phyloP scores from a whole-genome alignment of 2,329 filamentous ascomycete species.

The Talaromyces marneffei region DNA sequence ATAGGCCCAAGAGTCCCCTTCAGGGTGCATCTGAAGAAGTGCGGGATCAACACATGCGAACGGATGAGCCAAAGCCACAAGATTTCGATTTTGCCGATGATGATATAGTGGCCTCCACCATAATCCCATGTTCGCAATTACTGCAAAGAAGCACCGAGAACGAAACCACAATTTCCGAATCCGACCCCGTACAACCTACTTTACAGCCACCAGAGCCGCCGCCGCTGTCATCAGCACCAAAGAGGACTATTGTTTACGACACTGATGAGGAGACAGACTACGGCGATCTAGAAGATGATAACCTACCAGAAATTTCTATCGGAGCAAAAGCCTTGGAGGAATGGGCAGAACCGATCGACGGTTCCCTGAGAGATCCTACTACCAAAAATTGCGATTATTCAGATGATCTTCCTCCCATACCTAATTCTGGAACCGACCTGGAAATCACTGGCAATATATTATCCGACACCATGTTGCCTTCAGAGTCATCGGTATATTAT shows the following conservation, averaged over 20 bases:
- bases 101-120: neutral
- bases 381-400: slow-evolving; percentile 22
- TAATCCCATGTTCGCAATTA: neutral
- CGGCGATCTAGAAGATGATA: slow-evolving; percentile 24
- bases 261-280: slow-evolving; percentile 38
- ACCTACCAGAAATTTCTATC: slow-evolving; percentile 12
- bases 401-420: slow-evolving; percentile 27
- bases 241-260: slow-evolving; percentile 36
- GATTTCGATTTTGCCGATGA: neutral
- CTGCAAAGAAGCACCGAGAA: neutral
- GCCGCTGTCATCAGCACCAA: slow-evolving; percentile 14
- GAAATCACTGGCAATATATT: slow-evolving; percentile 19
- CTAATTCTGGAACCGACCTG: slow-evolving; percentile 20
- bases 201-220: neutral
- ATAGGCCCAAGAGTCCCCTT: neutral
- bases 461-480: slow-evolving; percentile 27
- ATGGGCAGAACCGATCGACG: slow-evolving; percentile 12
- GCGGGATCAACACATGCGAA: no score
- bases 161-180: neutral
- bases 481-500: slow-evolving; percentile 35
- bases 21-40: neutral
- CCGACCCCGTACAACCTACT: neutral
- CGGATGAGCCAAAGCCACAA: neutral
- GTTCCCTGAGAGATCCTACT: neutral
- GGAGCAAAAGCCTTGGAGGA: neutral